Base-by-base conservation (phyloP, 306 rosid species). In the Malus sieversii region DNA sequence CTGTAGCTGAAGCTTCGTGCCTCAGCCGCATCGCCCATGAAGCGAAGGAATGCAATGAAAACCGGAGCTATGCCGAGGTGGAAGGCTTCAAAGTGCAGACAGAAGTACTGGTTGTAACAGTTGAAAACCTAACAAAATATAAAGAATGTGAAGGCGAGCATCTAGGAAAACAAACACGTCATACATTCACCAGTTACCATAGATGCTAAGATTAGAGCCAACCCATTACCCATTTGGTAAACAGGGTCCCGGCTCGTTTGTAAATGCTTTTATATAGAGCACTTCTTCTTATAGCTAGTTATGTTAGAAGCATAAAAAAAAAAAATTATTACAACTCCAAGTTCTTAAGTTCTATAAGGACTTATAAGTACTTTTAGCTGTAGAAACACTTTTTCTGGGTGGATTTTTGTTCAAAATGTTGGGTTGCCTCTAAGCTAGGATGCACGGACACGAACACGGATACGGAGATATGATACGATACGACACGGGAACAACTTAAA, bases 51-150 rank as follows among this genome's bases (percentile, higher is more conserved):
- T 70, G 76, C 77, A 42, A 81, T 78, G 83, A 78, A 81, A 13
- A 81, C 85, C 0, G 85, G 87, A 48, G 87, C 78, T 53, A 65
- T 72, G 15, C 83, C 87, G 3, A 84, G 85, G 35, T 59, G 83
- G 76, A 84, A 84, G 68, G 81, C 87, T 66, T 84, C 85, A 25
- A 84, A 81, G 55, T 84, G 85, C 78, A 84, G 79, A 53, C 83
- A 84, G 63, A 81, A 81, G 80, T 81, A 75, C 12, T 76, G 80
- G 32, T 77, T 70, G 35, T 62, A 71, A 71, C 70, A 76, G 62
- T 32, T 69, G 11, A 76, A 81, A 3, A 81, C 80, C 84, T 75
- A 70, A 63, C 35, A 35, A 46, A 51, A 48, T 27, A 23, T 23
- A 15, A 4, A 29, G 8, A 66, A 33, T 16, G 6, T 20, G 52